Percentiles rank a stretch among this genome's conserved stretches.
These are phyloP conservation scores for Plasmodium malariae DNA, from an alignment of 169 alveolate genomes.

Conservation along the genomic window DNA sequence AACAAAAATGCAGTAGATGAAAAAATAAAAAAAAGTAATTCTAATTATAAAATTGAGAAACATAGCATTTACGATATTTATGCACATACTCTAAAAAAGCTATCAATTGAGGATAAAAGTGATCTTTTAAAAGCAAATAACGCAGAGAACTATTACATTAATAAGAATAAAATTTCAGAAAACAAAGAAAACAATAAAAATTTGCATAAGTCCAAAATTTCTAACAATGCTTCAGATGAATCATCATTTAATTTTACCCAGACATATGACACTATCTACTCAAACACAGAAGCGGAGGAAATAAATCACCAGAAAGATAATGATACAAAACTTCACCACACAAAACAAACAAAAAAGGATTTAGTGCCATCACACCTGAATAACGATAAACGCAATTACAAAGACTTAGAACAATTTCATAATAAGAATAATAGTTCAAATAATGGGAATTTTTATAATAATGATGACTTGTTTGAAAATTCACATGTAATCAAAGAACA, in stretches of 20 bases:
- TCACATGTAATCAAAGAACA: not conserved
- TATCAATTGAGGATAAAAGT: constrained; percentile 57
- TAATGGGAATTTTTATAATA: not conserved
- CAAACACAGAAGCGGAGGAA: not conserved
- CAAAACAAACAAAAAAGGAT: not conserved
- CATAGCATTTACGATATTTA: constrained; percentile 65
- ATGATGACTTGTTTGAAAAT: constrained; percentile 18
- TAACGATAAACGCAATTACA: not conserved
- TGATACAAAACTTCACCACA: not conserved
- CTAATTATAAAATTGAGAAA: constrained; percentile 38
- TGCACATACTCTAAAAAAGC: constrained; percentile 43
- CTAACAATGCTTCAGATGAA: constrained; percentile 19
- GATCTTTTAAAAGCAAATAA: constrained; percentile 24
- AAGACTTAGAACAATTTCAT: constrained; percentile 1
- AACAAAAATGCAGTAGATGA: constrained; percentile 18
- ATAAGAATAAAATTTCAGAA: constrained; percentile 17
- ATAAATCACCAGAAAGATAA: constrained; percentile 26
- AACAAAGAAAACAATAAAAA: constrained; percentile 32
- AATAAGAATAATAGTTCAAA: not conserved
- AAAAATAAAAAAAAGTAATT: constrained; percentile 31
- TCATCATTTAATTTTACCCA: constrained; percentile 35
- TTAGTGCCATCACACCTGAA: not conserved
- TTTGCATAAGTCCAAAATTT: constrained; percentile 7
- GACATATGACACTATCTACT: constrained; percentile 6
- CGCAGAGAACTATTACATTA: constrained; percentile 6